A percentile compares a stretch with the other conserved stretches of the same genome.
Evolutionary conservation across 1,284 basidiomycete species (phyloP).

Genomic region (Limonomyces culmigenus): DNA sequence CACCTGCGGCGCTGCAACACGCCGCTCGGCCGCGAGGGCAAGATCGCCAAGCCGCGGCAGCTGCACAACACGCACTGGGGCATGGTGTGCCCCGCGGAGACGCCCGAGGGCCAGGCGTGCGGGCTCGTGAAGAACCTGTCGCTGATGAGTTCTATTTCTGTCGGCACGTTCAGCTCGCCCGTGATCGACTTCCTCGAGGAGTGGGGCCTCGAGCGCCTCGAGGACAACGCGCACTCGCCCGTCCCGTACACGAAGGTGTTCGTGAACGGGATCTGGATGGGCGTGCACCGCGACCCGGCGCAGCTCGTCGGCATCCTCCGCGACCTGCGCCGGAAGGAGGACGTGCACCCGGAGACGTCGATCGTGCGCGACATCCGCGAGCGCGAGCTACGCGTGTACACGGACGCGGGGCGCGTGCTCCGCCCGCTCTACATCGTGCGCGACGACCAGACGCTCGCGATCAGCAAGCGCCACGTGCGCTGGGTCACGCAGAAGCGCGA

Average conservation of each 20-base stretch:
- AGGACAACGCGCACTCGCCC: conserved; percentile 77
- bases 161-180: conserved; percentile 90
- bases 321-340: conserved; percentile 83
- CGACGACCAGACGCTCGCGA: conserved; percentile 70
- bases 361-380: conserved; percentile 97
- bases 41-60: conserved; percentile 98
- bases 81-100: conserved; percentile 99
- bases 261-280: conserved; percentile 99
- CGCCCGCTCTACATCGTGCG: conserved; percentile 90
- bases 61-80: conserved; percentile 99
- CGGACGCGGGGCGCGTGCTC: conserved; percentile 92
- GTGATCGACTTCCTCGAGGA: conserved; percentile 98
- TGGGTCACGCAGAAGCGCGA: conserved; percentile 42
- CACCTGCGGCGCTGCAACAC: conserved; percentile 98
- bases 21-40: conserved; percentile 94
- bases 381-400: conserved; percentile 86
- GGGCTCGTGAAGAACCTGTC: conserved; percentile 98
- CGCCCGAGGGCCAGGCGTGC: conserved; percentile 98
- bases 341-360: conserved; percentile 92
- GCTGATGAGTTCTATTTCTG: conserved; percentile 95
- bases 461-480: conserved; percentile 77
- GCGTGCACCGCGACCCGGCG: conserved; percentile 91
- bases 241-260: conserved; percentile 91
- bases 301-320: conserved; percentile 89
- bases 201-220: conserved; percentile 88